Percentiles rank a stretch among this genome's conserved stretches.
Conservation (phyloP, 495 filamentous ascomycete genomes). For the Sphaerosporella brunnea region DNA sequence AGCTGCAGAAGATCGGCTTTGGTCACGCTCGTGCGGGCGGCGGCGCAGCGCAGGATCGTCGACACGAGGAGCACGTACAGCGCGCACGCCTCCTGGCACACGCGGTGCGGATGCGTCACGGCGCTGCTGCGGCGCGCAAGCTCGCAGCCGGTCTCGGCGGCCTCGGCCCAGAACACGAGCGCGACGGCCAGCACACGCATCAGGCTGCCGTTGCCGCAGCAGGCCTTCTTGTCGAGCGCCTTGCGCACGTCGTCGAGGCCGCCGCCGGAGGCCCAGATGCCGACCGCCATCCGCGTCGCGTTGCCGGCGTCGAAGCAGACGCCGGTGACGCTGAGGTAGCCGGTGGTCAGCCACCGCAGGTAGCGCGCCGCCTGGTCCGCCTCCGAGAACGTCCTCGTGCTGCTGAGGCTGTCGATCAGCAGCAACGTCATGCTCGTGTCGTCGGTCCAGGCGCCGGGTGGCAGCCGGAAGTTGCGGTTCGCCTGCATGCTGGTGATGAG, state of each 20-base stretch:
- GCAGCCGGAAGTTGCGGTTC: slow-evolving; percentile 20
- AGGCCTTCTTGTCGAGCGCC: slow-evolving; percentile 5
- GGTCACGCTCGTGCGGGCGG: not conserved
- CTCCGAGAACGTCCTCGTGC: slow-evolving; percentile 25
- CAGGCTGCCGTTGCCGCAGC: slow-evolving; percentile 33
- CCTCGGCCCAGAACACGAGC: slow-evolving; percentile 23
- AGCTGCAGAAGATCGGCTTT: slow-evolving; percentile 11
- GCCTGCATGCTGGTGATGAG: slow-evolving; percentile 25
- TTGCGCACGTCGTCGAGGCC: slow-evolving; percentile 7
- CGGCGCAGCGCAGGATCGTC: not conserved
- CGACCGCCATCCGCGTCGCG: slow-evolving; percentile 28
- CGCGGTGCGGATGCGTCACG: slow-evolving; percentile 30
- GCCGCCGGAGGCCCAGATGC: slow-evolving; percentile 25
- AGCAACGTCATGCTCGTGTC: slow-evolving; percentile 35
- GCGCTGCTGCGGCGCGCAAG: slow-evolving; percentile 24
- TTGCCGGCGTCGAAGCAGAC: slow-evolving; percentile 31
- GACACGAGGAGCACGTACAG: slow-evolving; percentile 28
- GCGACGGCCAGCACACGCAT: slow-evolving; percentile 33
- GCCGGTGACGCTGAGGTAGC: slow-evolving; percentile 29
- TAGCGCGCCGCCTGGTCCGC: slow-evolving; percentile 27
- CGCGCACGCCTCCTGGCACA: slow-evolving; percentile 30
- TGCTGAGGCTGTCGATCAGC: slow-evolving; percentile 30
- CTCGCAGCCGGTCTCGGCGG: slow-evolving; percentile 16
- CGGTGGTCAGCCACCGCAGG: slow-evolving; percentile 27
- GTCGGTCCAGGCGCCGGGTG: slow-evolving; percentile 32